These are phyloP conservation scores for Boletus sensibilis DNA, from an alignment of 768 basidiomycete species.

Conservation along the genomic window DNA sequence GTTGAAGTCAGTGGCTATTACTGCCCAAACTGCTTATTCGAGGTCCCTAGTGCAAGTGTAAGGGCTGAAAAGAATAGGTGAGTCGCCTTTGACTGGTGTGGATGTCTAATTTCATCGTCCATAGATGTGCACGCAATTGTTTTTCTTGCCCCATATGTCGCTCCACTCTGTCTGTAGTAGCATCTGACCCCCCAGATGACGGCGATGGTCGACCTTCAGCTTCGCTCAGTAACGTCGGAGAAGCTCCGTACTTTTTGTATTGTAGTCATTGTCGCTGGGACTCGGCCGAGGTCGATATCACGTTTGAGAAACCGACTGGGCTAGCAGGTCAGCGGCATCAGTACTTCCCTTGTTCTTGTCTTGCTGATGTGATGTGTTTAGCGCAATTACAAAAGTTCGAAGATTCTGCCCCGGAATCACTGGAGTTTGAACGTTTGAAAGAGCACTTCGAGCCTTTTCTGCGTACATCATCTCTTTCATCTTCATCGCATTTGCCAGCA, in stretches of 20 bases:
- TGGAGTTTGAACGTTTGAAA: conserved; percentile 93
- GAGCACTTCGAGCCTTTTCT: conserved; percentile 97
- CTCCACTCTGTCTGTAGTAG: conserved; percentile 87
- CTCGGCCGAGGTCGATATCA: conserved; percentile 85
- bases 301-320: conserved; percentile 95
- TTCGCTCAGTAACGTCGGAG: conserved; percentile 61
- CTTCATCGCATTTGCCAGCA: conserved; percentile 55
- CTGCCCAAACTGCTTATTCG: conserved; percentile 97
- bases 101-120: background rate
- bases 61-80: conserved; percentile 96
- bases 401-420: conserved; percentile 77
- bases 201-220: conserved; percentile 55
- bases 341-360: background rate
- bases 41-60: conserved; percentile 98
- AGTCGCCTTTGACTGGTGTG: conserved; percentile 11
- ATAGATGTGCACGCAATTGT: conserved; percentile 95
- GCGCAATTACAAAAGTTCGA: conserved; percentile 90
- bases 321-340: conserved; percentile 66
- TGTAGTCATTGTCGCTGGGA: conserved; percentile 96
- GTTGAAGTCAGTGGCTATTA: conserved; percentile 96
- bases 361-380: conserved; percentile 31
- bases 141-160: conserved; percentile 94
- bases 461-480: conserved; percentile 74
- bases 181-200: conserved; percentile 73
- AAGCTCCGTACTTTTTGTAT: conserved; percentile 87